These are phyloP conservation scores for Mycocalia duriaeana DNA, from an alignment of 1,284 basidiomycete genomes.

Conservation along the genomic window DNA sequence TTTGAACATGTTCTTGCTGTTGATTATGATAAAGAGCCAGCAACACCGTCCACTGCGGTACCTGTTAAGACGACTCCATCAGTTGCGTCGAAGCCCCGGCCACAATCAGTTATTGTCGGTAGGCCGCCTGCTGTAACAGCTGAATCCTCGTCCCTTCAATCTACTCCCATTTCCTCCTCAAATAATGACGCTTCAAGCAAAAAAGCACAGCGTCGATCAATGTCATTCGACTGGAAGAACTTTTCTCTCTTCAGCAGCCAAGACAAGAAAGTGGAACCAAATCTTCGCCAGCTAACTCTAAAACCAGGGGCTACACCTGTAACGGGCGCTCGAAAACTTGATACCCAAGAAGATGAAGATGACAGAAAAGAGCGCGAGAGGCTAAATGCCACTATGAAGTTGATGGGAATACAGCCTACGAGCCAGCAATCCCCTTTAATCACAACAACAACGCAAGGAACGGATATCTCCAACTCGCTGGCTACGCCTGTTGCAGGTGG, in stretches of 20 bases:
- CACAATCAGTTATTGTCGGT: conserved; percentile 55
- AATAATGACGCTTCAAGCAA: conserved; percentile 31
- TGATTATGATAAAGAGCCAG: conserved; percentile 69
- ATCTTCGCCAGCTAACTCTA: conserved; percentile 67
- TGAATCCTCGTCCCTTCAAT: conserved; percentile 20
- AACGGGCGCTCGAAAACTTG: conserved; percentile 66
- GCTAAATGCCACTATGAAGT: conserved; percentile 82
- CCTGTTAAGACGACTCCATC: conserved; percentile 24
- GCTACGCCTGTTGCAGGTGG: conserved; percentile 10
- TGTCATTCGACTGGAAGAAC: conserved; percentile 78
- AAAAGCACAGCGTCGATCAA: conserved; percentile 61
- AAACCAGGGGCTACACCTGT: conserved; percentile 55
- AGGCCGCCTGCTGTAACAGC: conserved; percentile 20
- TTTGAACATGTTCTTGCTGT: conserved; percentile 90
- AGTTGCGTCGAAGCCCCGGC: conserved; percentile 41
- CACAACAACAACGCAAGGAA: conserved; percentile 27
- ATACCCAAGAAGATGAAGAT: conserved; percentile 83
- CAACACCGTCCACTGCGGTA: conserved; percentile 33
- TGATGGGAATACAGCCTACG: conserved; percentile 81
- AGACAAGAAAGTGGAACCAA: conserved; percentile 60
- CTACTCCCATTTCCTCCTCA: conserved; percentile 27
- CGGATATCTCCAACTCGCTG: conserved; percentile 31
- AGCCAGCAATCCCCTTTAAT: conserved; percentile 28
- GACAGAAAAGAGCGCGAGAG: conserved; percentile 81
- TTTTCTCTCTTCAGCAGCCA: conserved; percentile 62